Conservation (phyloP, 768 basidiomycete genomes). For the Hemileccinum rubropunctum region DNA sequence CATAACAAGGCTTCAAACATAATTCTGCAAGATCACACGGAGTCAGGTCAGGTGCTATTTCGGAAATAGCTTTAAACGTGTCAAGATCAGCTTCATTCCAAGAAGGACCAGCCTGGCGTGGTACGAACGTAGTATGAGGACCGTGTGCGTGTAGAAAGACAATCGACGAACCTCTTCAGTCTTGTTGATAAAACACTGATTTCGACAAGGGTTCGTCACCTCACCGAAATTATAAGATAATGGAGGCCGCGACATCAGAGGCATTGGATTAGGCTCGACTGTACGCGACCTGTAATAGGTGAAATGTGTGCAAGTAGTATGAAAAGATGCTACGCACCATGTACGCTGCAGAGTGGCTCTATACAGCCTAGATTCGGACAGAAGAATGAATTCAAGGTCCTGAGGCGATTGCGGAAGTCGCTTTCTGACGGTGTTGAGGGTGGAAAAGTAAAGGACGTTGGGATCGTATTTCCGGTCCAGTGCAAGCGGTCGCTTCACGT, state of each 20-base stretch:
- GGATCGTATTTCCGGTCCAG: slow-evolving; percentile 28
- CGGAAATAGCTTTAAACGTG: slow-evolving; percentile 38
- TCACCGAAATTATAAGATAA: slow-evolving; percentile 2
- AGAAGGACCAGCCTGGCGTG: slow-evolving; percentile 19
- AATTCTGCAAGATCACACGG: slow-evolving; percentile 57
- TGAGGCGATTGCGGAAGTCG: slow-evolving; percentile 29
- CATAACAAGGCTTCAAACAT: slow-evolving; percentile 56
- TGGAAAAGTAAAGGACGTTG: slow-evolving; percentile 14
- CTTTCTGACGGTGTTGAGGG: slow-evolving; percentile 3
- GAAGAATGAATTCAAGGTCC: slow-evolving; percentile 41
- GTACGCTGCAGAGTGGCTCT: slow-evolving; percentile 47
- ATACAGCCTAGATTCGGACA: slow-evolving; percentile 54
- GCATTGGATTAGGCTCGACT: slow-evolving; percentile 25
- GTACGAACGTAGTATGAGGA: neutral
- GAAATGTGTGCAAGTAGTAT: slow-evolving; percentile 10
- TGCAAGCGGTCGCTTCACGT: slow-evolving; percentile 31
- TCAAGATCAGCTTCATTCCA: slow-evolving; percentile 43
- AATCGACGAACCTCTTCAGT: slow-evolving; percentile 12
- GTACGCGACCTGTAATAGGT: slow-evolving; percentile 10
- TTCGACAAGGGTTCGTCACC: slow-evolving; percentile 23
- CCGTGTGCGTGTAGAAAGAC: neutral
- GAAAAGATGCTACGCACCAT: slow-evolving; percentile 36
- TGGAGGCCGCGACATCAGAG: neutral
- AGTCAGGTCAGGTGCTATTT: slow-evolving; percentile 41
- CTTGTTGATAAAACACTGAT: slow-evolving; percentile 26